Conservation (phyloP, 208 protist species). For the Leptomonas seymouri region DNA sequence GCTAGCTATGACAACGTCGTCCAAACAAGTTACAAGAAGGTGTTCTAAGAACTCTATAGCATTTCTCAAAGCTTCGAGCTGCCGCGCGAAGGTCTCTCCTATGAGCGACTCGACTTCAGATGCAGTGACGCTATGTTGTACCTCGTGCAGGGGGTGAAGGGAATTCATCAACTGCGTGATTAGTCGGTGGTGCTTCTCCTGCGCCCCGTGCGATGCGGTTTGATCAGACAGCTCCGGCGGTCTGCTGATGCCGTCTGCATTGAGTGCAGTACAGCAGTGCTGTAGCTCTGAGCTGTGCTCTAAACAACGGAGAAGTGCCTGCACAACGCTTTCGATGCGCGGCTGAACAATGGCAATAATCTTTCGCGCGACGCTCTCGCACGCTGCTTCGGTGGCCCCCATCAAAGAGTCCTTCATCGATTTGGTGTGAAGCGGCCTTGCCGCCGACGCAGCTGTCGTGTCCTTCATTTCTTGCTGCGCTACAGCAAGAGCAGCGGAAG, state of each 20-base stretch:
- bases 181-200: background rate
- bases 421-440: background rate
- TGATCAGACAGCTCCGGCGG: too few relatives aligned
- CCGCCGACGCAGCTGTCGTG: background rate
- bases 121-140: background rate
- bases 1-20: constrained; percentile 14
- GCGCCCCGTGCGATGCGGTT: background rate
- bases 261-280: background rate
- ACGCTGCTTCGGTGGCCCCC: background rate
- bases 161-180: background rate
- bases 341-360: too few relatives aligned
- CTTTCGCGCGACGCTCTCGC: too few relatives aligned
- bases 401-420: background rate
- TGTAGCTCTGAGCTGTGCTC: constrained; percentile 20
- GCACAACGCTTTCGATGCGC: background rate
- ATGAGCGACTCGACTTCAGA: background rate
- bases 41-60: constrained; percentile 7
- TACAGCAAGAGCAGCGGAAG: background rate
- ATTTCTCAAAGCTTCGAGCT: constrained; percentile 6
- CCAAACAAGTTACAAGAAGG: constrained; percentile 14
- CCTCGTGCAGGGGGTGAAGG: background rate
- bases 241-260: background rate
- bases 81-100: background rate
- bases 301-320: constrained; percentile 7
- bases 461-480: background rate